Base-by-base conservation (phyloP, 176 grass and related monocot species). In the Zizania latifolia region DNA sequence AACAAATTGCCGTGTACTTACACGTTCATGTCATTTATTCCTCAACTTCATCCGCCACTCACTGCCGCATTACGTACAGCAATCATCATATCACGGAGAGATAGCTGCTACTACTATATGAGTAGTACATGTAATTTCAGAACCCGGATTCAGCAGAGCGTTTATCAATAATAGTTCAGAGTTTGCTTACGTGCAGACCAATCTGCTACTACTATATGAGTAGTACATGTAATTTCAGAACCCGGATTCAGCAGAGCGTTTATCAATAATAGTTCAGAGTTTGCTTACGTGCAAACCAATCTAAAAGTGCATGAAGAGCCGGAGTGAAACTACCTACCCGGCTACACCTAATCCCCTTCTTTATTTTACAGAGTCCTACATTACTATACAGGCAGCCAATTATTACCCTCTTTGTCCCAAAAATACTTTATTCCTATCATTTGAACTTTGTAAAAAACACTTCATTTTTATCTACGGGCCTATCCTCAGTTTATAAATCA, bases 161-260 rank as follows among this genome's bases (percentile, higher is more conserved):
- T 64, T 48, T 76, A 14, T 6, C 39, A 45, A 68, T 68, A 68
- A 68, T 30, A 44, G 65, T 32, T 11, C 41, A 50, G 8, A 13
- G 37, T 76, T 53, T 53, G 48, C 56, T 58, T 54, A 61, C 75
- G 60, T 78, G 8, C 45, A 35, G 19, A 56, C 24, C 34, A 57
- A 41, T 29, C 46, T 36, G 6, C 34, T 36, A n/a, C 32, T 22
- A 32, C 3, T 30, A 27, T 8, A 76, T n/a, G 19, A 76, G 28
- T 51, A 67, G 15, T 31, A 70, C n/a, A n/a, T 53, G 27, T 24
- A 44, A 62, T 46, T 76, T 24, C 39, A 44, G 38, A 32, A 24
- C 40, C 33, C 19, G 28, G 41, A 50, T 64, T 48, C 74, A 64
- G 12, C 4, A 19, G 22, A 12, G 59, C 16, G 5, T 64, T 48